Percentiles rank a stretch among this genome's conserved stretches.
These are phyloP conservation scores for Fusarium oligoseptatum DNA, from an alignment of 2,329 filamentous ascomycete species.

Conservation along the genomic window DNA sequence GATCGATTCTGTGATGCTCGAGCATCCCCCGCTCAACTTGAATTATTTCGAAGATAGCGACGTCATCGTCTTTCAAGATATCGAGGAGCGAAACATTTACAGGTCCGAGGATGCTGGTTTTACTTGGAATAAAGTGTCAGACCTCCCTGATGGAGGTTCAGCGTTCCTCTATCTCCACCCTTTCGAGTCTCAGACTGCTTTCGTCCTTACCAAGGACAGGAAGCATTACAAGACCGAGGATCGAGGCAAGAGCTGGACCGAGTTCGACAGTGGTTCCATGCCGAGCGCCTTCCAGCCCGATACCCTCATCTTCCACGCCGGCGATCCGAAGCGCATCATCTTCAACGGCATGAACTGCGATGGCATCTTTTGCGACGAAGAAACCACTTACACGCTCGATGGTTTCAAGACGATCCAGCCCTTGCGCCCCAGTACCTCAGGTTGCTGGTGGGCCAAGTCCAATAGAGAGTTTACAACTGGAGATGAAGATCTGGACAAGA, in stretches of 20 bases:
- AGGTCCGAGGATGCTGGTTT: constrained; percentile 86
- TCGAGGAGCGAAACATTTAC: constrained; percentile 73
- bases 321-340: constrained; percentile 86
- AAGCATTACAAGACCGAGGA: constrained; percentile 88
- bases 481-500: constrained; percentile 72
- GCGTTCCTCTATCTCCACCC: constrained; percentile 80
- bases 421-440: constrained; percentile 76
- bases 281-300: constrained; percentile 66
- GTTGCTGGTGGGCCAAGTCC: constrained; percentile 90
- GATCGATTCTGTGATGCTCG: constrained; percentile 75
- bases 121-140: constrained; percentile 77
- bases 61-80: constrained; percentile 81
- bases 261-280: constrained; percentile 74
- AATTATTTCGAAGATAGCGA: constrained; percentile 95
- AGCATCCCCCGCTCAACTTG: constrained; percentile 75
- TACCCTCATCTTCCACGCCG: constrained; percentile 82
- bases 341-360: constrained; percentile 82
- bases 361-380: constrained; percentile 72
- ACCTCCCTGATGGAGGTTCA: constrained; percentile 73
- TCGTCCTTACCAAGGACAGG: constrained; percentile 77
- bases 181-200: constrained; percentile 82
- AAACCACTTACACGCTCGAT: constrained; percentile 82
- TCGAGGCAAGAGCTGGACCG: constrained; percentile 83
- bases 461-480: constrained; percentile 80
- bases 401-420: constrained; percentile 80